Conservation (phyloP, 441 rosid species). For the Mallotus repandus region DNA sequence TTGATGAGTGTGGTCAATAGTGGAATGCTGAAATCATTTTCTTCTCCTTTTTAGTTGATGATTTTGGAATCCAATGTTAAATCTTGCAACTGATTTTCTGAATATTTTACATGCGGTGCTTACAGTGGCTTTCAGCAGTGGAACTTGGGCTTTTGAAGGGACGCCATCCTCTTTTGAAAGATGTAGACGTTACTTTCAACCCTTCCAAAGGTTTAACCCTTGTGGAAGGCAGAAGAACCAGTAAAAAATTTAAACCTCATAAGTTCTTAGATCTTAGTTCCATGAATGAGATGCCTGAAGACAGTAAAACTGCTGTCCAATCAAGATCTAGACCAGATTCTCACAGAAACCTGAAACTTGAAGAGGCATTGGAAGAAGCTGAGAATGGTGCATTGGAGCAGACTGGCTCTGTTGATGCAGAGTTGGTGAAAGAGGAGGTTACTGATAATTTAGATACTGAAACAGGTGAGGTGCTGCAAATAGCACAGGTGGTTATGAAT, state of each 20-base stretch:
- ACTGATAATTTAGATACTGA: constrained; percentile 35
- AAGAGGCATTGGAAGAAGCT: constrained; percentile 30
- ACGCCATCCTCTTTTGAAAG: constrained; percentile 92
- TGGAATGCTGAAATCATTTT: constrained; percentile 4
- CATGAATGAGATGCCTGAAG: constrained; percentile 33
- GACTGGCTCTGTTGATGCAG: constrained; percentile 38
- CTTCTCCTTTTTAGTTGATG: constrained; percentile 17
- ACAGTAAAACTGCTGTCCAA: constrained; percentile 32
- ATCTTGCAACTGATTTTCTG: constrained; percentile 28
- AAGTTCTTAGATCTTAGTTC: constrained; percentile 46
- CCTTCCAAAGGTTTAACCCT: constrained; percentile 61
- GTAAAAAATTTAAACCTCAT: constrained; percentile 34
- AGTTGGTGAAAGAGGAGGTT: constrained; percentile 44
- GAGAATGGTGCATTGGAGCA: constrained; percentile 34
- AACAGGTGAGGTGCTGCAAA: constrained; percentile 64
- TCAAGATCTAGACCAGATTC: constrained; percentile 33
- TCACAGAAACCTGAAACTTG: constrained; percentile 33
- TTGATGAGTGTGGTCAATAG: not conserved
- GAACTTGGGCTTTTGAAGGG: constrained; percentile 98
- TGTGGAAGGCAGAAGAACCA: constrained; percentile 45
- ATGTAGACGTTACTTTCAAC: constrained; percentile 75
- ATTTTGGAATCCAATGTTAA: constrained; percentile 24
- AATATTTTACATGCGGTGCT: constrained; percentile 26
- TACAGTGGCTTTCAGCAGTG: constrained; percentile 95
- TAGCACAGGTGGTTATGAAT: constrained; percentile 76